Base-by-base conservation (phyloP, 768 basidiomycete genomes). In the Hypholoma fasciculare region DNA sequence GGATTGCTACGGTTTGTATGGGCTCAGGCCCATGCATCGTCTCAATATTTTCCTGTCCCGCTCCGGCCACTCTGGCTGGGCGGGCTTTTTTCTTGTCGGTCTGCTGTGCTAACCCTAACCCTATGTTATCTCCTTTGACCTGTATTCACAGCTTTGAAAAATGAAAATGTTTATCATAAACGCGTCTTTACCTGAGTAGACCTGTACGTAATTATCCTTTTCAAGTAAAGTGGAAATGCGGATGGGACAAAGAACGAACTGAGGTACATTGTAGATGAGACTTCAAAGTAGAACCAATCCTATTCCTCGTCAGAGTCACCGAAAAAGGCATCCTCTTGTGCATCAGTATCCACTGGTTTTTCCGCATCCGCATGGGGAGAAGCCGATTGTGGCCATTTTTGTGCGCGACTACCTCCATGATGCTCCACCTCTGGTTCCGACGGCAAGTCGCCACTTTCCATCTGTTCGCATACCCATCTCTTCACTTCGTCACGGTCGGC, bases 21-120 rank as follows among this genome's bases (percentile, higher is more conserved):
- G 69, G 82, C 82, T 82, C 81, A 77, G 82, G 84, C 77, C 78
- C 81, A 84, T 84, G 85, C 84, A 86, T 81, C 78, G 82, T 85
- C 84, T 76, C 62, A 85, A 87, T 86, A 86, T 86, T 86, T 86
- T 77, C 51, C 51, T 14, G 51, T 52, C 51, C 51, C 51, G 51
- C 51, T 52, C 51, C 51, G 51, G 51, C 51, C 51, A 52, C 51
- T 52, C 51, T 51, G 51, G 51, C 51, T 52, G 51, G 51, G 38
- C 51, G 51, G 76, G 69, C 59, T 69, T 71, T 72, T 74, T 76
- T 75, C 70, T 64, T 52, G 67, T 2, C 37, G 7, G 52, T 61
- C 1, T 5, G 1, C 57, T 0, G 1, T 51, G 9, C 71, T 78
- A 78, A 77, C 75, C 75, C 76, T 79, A 79, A 79, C 78, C 78